phyloP scores from a whole-genome alignment of 2,329 filamentous ascomycete genomes.

The Nectriaceae sp. region DNA sequence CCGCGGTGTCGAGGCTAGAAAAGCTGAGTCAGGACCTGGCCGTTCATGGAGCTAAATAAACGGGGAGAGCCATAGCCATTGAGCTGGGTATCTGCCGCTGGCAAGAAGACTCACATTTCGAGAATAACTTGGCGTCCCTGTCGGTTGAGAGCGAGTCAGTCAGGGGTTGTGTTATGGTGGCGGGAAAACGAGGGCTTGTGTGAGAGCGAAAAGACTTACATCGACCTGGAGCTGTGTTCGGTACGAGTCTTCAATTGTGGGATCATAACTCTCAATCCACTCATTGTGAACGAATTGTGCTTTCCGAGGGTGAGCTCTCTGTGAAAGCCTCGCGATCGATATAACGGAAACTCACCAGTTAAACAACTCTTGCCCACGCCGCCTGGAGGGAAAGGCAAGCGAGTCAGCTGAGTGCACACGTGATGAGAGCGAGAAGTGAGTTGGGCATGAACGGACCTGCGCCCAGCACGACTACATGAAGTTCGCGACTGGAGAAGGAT shows the following conservation, averaged over 20 bases:
- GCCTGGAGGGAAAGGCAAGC: conserved; percentile 50
- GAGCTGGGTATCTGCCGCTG: not conserved
- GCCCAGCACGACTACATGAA: conserved; percentile 80
- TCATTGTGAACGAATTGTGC: conserved; percentile 94
- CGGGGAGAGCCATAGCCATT: not conserved
- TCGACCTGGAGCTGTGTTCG: conserved; percentile 78
- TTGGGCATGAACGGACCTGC: conserved; percentile 59
- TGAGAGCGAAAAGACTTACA: conserved; percentile 55
- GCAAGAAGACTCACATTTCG: conserved; percentile 70
- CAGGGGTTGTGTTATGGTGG: conserved; percentile 12
- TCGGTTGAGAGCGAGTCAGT: conserved; percentile 31
- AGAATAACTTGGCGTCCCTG: conserved; percentile 86
- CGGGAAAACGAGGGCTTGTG: conserved; percentile 1
- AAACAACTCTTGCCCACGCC: conserved; percentile 92
- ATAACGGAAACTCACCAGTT: conserved; percentile 63
- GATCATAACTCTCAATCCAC: conserved; percentile 87
- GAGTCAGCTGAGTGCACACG: conserved; percentile 32
- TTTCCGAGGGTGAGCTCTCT: conserved; percentile 37
- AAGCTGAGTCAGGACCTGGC: conserved; percentile 20
- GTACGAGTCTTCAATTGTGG: conserved; percentile 78
- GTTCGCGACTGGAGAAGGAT: conserved; percentile 62
- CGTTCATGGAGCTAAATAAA: not conserved
- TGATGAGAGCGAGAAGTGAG: conserved; percentile 8
- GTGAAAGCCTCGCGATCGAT: conserved; percentile 8
- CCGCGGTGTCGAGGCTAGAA: conserved; percentile 78